phyloP scores from a whole-genome alignment of 345 rosid genomes.

The Hibiscus trionum region DNA sequence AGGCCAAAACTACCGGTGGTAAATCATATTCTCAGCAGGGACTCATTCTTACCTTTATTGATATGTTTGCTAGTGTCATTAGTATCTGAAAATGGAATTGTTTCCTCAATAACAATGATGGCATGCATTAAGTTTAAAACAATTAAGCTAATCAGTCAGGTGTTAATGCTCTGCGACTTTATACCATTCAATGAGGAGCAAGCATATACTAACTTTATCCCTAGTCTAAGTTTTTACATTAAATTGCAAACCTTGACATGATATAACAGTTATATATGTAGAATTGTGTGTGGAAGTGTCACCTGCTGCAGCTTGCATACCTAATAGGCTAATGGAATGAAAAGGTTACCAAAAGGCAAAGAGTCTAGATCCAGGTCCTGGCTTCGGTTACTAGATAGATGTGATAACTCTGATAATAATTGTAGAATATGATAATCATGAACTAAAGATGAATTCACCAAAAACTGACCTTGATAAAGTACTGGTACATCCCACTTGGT shows the following conservation, averaged over 20 bases:
- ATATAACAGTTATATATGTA: too few species aligned
- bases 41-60: not conserved
- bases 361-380: not conserved
- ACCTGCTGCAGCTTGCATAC: too few species aligned
- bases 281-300: too few species aligned
- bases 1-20: not conserved
- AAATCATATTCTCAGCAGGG: not conserved
- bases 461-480: constrained; percentile 73
- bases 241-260: not conserved
- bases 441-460: constrained; percentile 9
- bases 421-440: not conserved
- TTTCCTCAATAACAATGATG: not conserved
- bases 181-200: not conserved
- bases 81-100: not conserved
- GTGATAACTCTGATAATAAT: not conserved
- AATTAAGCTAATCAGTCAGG: not conserved
- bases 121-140: not conserved
- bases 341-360: not conserved
- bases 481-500: constrained; percentile 85
- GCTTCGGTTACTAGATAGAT: not conserved
- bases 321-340: too few species aligned
- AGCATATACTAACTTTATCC: not conserved
- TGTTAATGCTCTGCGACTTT: not conserved
- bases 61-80: not conserved
- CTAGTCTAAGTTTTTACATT: not conserved